These are phyloP conservation scores for Phytomonas sp. DNA, from an alignment of 208 protist genomes.

Conservation along the genomic window DNA sequence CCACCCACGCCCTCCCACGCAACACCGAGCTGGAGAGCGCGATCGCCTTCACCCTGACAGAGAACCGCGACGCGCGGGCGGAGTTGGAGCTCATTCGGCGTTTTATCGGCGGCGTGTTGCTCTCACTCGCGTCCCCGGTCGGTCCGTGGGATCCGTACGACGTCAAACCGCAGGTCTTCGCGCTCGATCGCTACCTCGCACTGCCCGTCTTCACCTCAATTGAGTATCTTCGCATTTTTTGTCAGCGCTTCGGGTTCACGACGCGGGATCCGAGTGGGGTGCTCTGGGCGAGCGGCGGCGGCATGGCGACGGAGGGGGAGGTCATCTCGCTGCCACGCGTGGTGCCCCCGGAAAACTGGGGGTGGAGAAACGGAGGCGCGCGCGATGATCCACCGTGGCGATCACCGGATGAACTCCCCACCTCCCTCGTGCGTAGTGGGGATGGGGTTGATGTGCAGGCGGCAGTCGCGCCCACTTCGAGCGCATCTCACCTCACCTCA, in stretches of 20 bases:
- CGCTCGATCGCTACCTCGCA: constrained; percentile 71
- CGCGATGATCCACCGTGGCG: no score
- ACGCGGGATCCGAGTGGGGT: constrained; percentile 72
- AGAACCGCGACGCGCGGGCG: constrained; percentile 66
- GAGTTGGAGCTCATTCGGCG: constrained; percentile 77
- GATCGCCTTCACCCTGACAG: constrained; percentile 63
- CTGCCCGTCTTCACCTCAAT: constrained; percentile 85
- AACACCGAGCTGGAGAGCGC: constrained; percentile 69
- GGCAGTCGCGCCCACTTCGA: no score
- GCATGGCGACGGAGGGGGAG: constrained; percentile 3
- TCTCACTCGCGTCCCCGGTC: constrained; percentile 79
- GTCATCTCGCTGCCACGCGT: constrained; percentile 40
- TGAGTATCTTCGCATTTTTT: constrained; percentile 69
- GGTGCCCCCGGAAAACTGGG: constrained; percentile 38
- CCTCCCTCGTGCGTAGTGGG: no score
- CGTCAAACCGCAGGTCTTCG: constrained; percentile 84
- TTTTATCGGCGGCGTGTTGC: constrained; percentile 57
- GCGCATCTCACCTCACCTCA: no score
- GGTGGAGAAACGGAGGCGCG: constrained; percentile 23
- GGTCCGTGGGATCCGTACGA: constrained; percentile 79
- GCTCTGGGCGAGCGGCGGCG: constrained; percentile 53
- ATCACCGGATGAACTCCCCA: no score
- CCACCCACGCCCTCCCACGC: constrained; percentile 39
- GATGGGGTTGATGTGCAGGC: no score
- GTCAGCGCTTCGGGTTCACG: constrained; percentile 44